Evolutionary conservation across 2,329 filamentous ascomycete species (phyloP), one percentile per base, ranked within the genome.

Genomic region (Xylariales sp.): DNA sequence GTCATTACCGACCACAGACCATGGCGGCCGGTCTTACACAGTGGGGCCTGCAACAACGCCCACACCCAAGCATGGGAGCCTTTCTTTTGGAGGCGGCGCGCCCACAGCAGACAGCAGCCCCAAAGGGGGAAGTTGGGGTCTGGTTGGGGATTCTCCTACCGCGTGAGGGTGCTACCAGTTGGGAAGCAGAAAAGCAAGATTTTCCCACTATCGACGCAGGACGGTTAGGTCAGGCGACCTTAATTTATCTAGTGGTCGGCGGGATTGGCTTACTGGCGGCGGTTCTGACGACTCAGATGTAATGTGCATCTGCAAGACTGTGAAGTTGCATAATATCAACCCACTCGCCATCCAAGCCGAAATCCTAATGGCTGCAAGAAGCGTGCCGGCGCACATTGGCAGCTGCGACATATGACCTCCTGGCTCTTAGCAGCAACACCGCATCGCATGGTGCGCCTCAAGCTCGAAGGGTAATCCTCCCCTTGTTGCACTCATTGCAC

Each of bases 151-250:
- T n/a, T n/a, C n/a, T n/a, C n/a, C n/a, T n/a, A n/a, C n/a, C n/a
- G n/a, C n/a, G n/a, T n/a, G n/a, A n/a, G n/a, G n/a, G n/a, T n/a
- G n/a, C n/a, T n/a, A n/a, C n/a, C n/a, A n/a, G n/a, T n/a, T n/a
- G n/a, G n/a, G n/a, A n/a, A 25, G 23, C 8, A 25, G 37, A 43
- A 38, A 48, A 41, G 40, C 49, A 44, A 46, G 48, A 40, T 48
- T 42, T n/a, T 48, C 47, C 49, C 44, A 45, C 43, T 42, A 43
- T 40, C 46, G 49, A 53, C 47, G 41, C 43, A 50, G 49, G 37
- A 44, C 27, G 36, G 45, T 43, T 51, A 46, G 50, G 53, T 58
- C 51, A 58, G 51, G 53, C 53, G 55, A 54, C 55, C 52, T 43
- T 46, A 56, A 55, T 50, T 51, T 50, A 54, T 47, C 44, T 50